phyloP scores from a whole-genome alignment of 306 rosid genomes.

The Senna tora region DNA sequence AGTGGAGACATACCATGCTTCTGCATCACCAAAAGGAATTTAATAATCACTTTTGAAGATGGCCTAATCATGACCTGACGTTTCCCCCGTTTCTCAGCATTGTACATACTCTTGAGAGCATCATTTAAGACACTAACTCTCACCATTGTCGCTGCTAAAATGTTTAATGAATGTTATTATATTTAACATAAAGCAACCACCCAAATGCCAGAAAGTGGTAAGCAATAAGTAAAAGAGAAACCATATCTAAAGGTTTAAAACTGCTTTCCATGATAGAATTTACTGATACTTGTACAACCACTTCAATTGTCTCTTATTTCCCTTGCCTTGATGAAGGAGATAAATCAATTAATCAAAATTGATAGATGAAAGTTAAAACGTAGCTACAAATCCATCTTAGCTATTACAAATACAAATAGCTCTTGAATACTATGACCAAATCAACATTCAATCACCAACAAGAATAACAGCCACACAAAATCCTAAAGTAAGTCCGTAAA shows the following conservation, averaged over 20 bases:
- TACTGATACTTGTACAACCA: background rate
- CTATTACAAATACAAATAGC: background rate
- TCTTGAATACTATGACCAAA: background rate
- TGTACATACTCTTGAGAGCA: constrained; percentile 61
- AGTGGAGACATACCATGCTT: constrained; percentile 39
- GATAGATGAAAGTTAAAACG: background rate
- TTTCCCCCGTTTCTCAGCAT: constrained; percentile 58
- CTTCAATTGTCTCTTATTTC: background rate
- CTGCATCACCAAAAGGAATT: constrained; percentile 55
- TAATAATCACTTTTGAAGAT: constrained; percentile 52
- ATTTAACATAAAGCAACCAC: background rate
- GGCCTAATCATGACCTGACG: constrained; percentile 61
- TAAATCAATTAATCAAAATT: background rate
- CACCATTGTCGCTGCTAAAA: constrained; percentile 43
- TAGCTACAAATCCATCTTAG: background rate
- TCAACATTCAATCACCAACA: background rate
- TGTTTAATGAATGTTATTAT: background rate
- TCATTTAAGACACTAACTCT: constrained; percentile 52
- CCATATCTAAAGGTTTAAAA: background rate
- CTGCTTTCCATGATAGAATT: background rate
- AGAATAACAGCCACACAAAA: background rate
- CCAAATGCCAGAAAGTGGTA: too few species aligned
- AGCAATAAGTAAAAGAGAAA: background rate
- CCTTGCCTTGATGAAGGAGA: background rate
- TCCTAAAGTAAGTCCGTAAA: background rate